Base-by-base conservation (phyloP, 495 filamentous ascomycete genomes). In the Podospora tetraspora region DNA sequence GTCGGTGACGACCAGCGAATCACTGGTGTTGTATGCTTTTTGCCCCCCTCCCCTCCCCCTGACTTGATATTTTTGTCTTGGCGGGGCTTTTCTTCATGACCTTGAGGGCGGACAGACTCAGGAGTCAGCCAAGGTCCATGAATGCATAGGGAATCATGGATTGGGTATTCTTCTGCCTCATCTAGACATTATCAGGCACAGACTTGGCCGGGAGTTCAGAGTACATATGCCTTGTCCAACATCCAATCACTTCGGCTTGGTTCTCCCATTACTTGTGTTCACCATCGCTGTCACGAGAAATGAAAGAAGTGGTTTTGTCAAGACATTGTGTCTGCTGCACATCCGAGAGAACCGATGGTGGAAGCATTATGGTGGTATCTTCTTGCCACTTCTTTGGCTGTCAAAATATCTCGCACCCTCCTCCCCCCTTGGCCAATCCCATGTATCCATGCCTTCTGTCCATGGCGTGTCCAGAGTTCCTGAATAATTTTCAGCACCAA, bases 1-100 rank as follows among this genome's bases (percentile, higher is more conserved):
- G 68, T 70, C 29, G 68, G 64, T 70, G 68, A 70, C 68, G 43
- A 67, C 64, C 68, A 67, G 68, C 52, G 64, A 70, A 64, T 67
- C 60, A 61, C 68, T 67, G 68, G 64, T 70, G 68, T 67, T 70
- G 68, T 70, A 70, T 70, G 56, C 60, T 58, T 65, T 65, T 19
- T 19, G 8, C 2, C 3, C 2, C 3, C 25, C 3, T 3, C 25
- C 27, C 27, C 27, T 6, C 24, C 3, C 24, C 27, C 27, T 27
- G 27, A 27, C 27, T 27, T 6, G 3, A 6, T 27, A 5, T 27
- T 32, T 57, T 23, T 57, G 19, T 57, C 56, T 13, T 57, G 9
- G 30, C 30, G 3, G 30, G 2, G 8, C 11, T 10, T 6, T 32
- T 9, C 7, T 32, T 9, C 30, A 32, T 10, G 7, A 32, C 8